Conservation (phyloP, 768 basidiomycete species). For the Hemileccinum rubropunctum region DNA sequence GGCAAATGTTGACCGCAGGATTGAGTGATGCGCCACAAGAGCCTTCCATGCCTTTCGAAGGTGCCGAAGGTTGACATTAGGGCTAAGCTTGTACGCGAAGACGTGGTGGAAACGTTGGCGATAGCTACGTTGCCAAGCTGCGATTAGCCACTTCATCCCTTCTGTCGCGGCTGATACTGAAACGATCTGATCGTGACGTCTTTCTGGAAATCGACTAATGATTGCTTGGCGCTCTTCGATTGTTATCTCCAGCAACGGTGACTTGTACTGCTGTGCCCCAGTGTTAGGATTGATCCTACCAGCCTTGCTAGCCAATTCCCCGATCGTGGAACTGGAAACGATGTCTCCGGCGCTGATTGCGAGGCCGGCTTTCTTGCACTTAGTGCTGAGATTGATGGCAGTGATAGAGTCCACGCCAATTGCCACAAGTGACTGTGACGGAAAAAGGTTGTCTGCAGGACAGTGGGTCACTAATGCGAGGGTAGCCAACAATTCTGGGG, state of each 20-base stretch:
- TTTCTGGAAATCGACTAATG: constrained; percentile 14
- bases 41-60: constrained; percentile 37
- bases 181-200: constrained; percentile 11
- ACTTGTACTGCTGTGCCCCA: background rate
- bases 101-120: constrained; percentile 42
- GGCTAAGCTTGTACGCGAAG: constrained; percentile 39
- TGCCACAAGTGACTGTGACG: constrained; percentile 36
- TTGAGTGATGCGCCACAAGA: constrained; percentile 35
- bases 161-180: constrained; percentile 23
- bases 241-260: constrained; percentile 1
- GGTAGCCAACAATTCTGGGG: constrained; percentile 6
- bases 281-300: background rate
- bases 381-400: constrained; percentile 43
- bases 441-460: constrained; percentile 28
- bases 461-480: constrained; percentile 24
- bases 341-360: constrained; percentile 36
- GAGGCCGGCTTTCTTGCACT: constrained; percentile 38
- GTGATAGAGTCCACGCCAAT: constrained; percentile 51
- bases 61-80: constrained; percentile 26
- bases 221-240: constrained; percentile 13
- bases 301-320: constrained; percentile 19
- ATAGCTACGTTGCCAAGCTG: constrained; percentile 43
- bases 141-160: constrained; percentile 38
- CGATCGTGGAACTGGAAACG: constrained; percentile 39
- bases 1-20: constrained; percentile 44